Conservation (phyloP, 169 alveolate genomes). For the Eimeria zaria region DNA sequence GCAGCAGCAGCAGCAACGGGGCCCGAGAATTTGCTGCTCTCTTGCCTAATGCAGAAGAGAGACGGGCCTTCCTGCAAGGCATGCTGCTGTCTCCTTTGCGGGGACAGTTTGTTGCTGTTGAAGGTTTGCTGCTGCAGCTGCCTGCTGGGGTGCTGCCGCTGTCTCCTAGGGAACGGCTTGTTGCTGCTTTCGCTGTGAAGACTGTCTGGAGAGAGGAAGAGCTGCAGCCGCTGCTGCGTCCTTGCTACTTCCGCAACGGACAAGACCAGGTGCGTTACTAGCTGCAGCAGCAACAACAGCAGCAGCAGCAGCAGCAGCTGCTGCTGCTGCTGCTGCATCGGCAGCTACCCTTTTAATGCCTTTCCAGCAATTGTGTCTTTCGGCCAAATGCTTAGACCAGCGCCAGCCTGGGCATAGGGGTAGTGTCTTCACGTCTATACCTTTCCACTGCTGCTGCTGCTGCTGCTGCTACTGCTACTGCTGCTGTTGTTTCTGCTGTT, state of each 20-base stretch:
- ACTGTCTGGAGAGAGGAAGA: conserved; percentile 60
- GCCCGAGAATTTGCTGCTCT: neutral
- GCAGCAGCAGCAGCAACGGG: conserved; percentile 13
- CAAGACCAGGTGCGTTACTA: neutral
- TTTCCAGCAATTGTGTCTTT: neutral
- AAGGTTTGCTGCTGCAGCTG: conserved; percentile 61
- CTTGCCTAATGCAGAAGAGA: neutral
- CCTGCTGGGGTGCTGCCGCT: conserved; percentile 45
- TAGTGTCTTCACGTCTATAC: neutral
- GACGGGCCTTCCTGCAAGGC: conserved; percentile 31
- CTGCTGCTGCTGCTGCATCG: neutral
- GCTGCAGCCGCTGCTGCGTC: conserved; percentile 52
- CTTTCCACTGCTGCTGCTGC: neutral
- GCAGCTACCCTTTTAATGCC: neutral
- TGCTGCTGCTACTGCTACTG: conserved; percentile 7
- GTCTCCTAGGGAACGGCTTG: conserved; percentile 38
- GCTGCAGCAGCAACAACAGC: neutral
- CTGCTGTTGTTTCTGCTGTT: neutral
- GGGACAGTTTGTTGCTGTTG: conserved; percentile 17
- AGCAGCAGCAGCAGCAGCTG: conserved; percentile 21
- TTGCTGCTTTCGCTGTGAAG: conserved; percentile 33
- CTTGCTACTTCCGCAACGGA: neutral
- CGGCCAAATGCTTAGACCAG: neutral
- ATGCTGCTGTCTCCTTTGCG: conserved; percentile 72
- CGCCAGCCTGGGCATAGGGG: neutral